Evolutionary conservation across 2,329 filamentous ascomycete genomes (phyloP).

Genomic region (Neofusicoccum sp.): DNA sequence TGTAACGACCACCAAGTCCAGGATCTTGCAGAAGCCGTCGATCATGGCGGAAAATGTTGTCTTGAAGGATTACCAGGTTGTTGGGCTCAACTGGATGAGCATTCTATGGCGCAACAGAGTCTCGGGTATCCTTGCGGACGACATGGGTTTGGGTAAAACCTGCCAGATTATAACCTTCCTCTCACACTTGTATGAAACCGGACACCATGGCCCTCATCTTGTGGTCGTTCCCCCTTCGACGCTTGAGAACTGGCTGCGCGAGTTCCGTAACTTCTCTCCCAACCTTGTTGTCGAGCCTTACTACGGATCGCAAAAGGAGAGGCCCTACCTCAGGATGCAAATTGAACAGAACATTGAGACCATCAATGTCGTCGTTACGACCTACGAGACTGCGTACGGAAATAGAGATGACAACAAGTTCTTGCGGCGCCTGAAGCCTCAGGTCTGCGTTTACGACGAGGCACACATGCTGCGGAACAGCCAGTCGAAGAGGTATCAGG

Average conservation of each 20-base stretch:
- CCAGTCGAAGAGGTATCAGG: slow-evolving; percentile 77
- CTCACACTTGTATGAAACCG: slow-evolving; percentile 75
- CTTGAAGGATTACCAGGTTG: slow-evolving; percentile 92
- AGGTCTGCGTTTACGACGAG: slow-evolving; percentile 82
- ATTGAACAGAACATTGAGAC: slow-evolving; percentile 66
- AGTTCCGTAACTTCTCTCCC: slow-evolving; percentile 87
- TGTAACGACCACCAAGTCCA: slow-evolving; percentile 43
- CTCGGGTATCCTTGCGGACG: slow-evolving; percentile 91
- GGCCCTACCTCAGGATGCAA: slow-evolving; percentile 67
- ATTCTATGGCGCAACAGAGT: slow-evolving; percentile 78
- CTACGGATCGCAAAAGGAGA: slow-evolving; percentile 70
- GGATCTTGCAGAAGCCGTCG: slow-evolving; percentile 67
- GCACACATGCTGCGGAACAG: slow-evolving; percentile 92
- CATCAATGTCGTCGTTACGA: slow-evolving; percentile 72
- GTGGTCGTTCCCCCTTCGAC: slow-evolving; percentile 93
- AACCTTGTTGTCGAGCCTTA: slow-evolving; percentile 69
- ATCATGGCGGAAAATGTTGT: slow-evolving; percentile 75
- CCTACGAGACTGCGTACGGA: slow-evolving; percentile 66
- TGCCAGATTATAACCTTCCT: slow-evolving; percentile 95
- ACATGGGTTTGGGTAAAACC: slow-evolving; percentile 95
- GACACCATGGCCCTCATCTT: slow-evolving; percentile 71
- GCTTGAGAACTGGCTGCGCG: slow-evolving; percentile 91
- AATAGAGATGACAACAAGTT: slow-evolving; percentile 65
- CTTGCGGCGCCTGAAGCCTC: slow-evolving; percentile 59
- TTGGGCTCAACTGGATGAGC: slow-evolving; percentile 92